Conservation (phyloP, 352 stramenopile genomes). For the Saprolegnia parasitica region DNA sequence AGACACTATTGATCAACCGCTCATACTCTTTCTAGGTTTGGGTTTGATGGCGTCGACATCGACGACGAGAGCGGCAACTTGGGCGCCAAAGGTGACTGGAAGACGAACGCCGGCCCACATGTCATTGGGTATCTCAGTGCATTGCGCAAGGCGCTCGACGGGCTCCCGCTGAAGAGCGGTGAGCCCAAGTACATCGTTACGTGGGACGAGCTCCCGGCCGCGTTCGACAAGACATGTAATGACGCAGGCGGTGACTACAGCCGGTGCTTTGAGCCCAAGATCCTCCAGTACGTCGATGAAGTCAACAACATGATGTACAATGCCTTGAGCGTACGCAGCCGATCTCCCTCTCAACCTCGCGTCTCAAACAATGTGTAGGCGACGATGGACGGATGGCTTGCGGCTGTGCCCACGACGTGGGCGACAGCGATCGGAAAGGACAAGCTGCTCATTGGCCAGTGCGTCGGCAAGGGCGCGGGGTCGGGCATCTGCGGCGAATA, state of each 20-base stretch:
- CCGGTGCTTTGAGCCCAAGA: constrained; percentile 1
- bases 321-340: background rate
- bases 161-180: background rate
- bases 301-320: constrained; percentile 27
- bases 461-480: background rate
- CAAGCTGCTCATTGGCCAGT: constrained; percentile 14
- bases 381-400: background rate
- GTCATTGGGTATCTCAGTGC: constrained; percentile 7
- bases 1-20: constrained; percentile 31
- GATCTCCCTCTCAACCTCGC: background rate
- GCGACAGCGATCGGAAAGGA: background rate
- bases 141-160: constrained; percentile 4
- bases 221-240: background rate
- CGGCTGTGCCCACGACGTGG: background rate
- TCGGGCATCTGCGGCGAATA: constrained; percentile 6
- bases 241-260: background rate
- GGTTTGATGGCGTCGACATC: constrained; percentile 20
- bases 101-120: background rate
- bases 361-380: background rate
- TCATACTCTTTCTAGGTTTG: background rate
- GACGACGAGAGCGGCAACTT: constrained; percentile 23
- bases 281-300: constrained; percentile 7
- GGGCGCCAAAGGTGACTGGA: background rate
- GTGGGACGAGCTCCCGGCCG: constrained; percentile 9
- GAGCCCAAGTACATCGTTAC: constrained; percentile 1